Evolutionary conservation across 371 early-diverging fungal genomes (phyloP), one percentile per base, ranked within the genome.

Genomic region (Mortierella sp.): DNA sequence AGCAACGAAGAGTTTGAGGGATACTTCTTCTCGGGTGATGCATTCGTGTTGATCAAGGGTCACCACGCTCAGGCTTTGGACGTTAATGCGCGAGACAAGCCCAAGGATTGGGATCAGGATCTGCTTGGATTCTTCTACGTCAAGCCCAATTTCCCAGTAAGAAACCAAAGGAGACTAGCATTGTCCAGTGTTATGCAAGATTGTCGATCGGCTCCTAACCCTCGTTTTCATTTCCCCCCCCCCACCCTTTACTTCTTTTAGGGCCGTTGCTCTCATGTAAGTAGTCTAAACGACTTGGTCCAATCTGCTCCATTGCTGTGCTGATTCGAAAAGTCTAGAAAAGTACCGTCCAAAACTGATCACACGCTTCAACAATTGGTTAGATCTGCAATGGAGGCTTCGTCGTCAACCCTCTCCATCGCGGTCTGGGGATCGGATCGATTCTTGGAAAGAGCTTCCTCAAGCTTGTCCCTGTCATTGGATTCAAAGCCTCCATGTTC

Each of bases 351-450:
- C 16, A 46, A 43, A 43, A 22, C 21, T 49, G 54, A 37, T 17
- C 34, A 10, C 7, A 34, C 4, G 34, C 14, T 61, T 12, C 28
- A 54, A 27, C 52, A 50, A 52, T 19, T 34, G 39, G 22, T 16
- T 71, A 85, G 85, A 86, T 88, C 48, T 91, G 92, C 73, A 93
- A 92, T 70, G 94, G 87, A 25, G 94, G 94, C 7, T 93, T 93
- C 59, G 82, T 93, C 51, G 86, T 88, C 5, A 79, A 82, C 24
- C 63, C 73, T 3, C 60, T 47, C 8, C 81, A 79, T 37, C 85
- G 92, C 22, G 86, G 86, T 3, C 53, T 70, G 13, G 90, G 92
- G 3, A 86, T 89, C 14, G 94, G 92, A 8, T 81, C 79, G 9
- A 87, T 83, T 16, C 82, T 94, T 83, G 92, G 82, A n/a, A 83